Conservation (phyloP, 2,329 filamentous ascomycete species). For the Ophioceras dolichostomum region DNA sequence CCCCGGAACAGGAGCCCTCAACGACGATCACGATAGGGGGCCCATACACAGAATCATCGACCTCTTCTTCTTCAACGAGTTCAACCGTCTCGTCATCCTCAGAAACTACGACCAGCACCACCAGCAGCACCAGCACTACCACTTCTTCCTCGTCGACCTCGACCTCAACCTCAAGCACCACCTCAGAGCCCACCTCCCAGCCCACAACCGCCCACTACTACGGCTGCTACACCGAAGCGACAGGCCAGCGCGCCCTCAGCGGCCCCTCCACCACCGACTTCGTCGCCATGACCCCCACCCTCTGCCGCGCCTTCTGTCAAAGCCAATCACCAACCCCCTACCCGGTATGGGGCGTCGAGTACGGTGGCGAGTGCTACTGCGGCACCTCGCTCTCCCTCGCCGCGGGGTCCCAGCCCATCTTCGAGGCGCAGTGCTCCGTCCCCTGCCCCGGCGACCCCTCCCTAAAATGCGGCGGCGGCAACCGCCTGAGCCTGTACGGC, state of each 20-base stretch:
- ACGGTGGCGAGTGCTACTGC: constrained; percentile 39
- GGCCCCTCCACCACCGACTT: constrained; percentile 13
- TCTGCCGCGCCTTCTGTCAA: constrained; percentile 34
- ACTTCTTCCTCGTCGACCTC: not conserved
- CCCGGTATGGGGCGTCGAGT: constrained; percentile 35
- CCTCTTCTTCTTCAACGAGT: no score
- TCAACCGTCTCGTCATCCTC: no score
- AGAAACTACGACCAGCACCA: not conserved
- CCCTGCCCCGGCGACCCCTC: constrained; percentile 6
- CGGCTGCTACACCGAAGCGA: constrained; percentile 48
- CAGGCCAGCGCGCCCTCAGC: constrained; percentile 38
- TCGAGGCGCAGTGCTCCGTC: constrained; percentile 5
- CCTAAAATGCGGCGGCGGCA: constrained; percentile 8
- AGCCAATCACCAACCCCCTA: constrained; percentile 33
- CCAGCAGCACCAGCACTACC: not conserved
- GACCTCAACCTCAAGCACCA: not conserved
- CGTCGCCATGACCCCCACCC: constrained; percentile 31
- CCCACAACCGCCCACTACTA: constrained; percentile 27
- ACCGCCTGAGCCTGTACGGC: constrained; percentile 4
- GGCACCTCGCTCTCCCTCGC: constrained; percentile 13
- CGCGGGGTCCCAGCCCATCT: not conserved
- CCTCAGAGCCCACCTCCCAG: constrained; percentile 7
- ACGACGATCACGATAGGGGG: not conserved
- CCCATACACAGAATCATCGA: not conserved
- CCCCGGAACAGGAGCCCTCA: no score